Evolutionary conservation across 495 filamentous ascomycete species (phyloP), one percentile per base, ranked within the genome.

Genomic region (Echria macrotheca): DNA sequence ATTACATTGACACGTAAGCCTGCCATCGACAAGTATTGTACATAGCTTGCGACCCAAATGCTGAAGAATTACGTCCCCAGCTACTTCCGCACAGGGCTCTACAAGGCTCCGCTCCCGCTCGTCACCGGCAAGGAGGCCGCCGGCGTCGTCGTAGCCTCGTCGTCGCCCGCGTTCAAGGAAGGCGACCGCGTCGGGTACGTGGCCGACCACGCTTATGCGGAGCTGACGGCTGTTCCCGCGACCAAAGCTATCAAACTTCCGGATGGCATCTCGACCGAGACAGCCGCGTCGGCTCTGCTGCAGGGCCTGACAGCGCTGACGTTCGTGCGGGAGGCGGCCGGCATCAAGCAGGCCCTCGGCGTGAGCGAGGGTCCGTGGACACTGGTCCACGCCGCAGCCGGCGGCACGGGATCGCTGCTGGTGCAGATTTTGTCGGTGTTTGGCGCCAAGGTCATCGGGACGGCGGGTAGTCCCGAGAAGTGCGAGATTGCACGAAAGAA

Each of bases 21-120:
- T 38, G 38, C 47, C 44, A 12, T n/a, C n/a, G n/a, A n/a, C n/a
- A n/a, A n/a, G n/a, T n/a, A n/a, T n/a, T n/a, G n/a, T n/a, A n/a
- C n/a, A n/a, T n/a, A n/a, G n/a, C n/a, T n/a, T n/a, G n/a, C n/a
- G n/a, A n/a, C n/a, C n/a, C n/a, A n/a, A n/a, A n/a, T n/a, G n/a
- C n/a, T n/a, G n/a, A n/a, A n/a, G n/a, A n/a, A n/a, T n/a, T n/a
- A n/a, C n/a, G n/a, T n/a, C n/a, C 26, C 35, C 54, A 86, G 85
- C 35, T 96, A 97, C 68, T 95, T 91, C 81, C 89, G 91, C 55
- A 83, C 80, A 8, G 93, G 93, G 17, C 80, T 96, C 31, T 98
- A 96, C 71, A 73, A 78, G 0, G 68, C 82, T 3, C 73, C 86
- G 15, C 45, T 63, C 2, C 93, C 91, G 12, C 80, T 87, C 51